A percentile compares a stretch with the other conserved stretches of the same genome.
Evolutionary conservation across 306 rosid genomes (phyloP).

Genomic region (Rubus idaeus): DNA sequence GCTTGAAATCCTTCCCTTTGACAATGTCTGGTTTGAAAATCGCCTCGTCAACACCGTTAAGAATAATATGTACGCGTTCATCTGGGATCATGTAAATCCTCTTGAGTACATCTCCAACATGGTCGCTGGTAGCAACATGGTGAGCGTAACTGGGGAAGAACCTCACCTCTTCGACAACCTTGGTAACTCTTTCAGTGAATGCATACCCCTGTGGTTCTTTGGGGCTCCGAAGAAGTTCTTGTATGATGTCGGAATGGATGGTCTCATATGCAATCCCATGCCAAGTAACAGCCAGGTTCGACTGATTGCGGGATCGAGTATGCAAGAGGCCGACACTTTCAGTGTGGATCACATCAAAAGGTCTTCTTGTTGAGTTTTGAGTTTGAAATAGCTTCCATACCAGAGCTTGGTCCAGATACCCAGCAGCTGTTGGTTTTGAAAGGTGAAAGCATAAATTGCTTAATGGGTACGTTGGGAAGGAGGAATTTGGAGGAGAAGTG

Average conservation of each 20-base stretch:
- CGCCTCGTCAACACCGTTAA: conserved; percentile 69
- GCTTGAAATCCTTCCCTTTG: conserved; percentile 42
- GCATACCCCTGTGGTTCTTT: conserved; percentile 45
- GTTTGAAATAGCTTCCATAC: conserved; percentile 65
- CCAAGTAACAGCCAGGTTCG: conserved; percentile 62
- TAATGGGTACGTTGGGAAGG: conserved; percentile 26
- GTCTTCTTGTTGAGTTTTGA: conserved; percentile 48
- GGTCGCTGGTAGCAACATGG: conserved; percentile 76
- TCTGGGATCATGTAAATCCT: conserved; percentile 72
- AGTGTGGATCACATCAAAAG: conserved; percentile 63
- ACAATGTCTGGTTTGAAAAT: conserved; percentile 53
- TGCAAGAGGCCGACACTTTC: conserved; percentile 68
- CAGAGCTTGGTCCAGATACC: conserved; percentile 61
- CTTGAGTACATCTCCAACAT: conserved; percentile 63
- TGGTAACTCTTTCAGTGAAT: conserved; percentile 43
- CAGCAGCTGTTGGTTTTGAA: conserved; percentile 62
- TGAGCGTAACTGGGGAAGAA: conserved; percentile 64
- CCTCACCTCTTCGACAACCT: conserved; percentile 55
- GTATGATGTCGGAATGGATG: conserved; percentile 45
- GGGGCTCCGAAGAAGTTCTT: conserved; percentile 37
- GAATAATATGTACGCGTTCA: conserved; percentile 63
- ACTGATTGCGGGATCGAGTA: conserved; percentile 40
- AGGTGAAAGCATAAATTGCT: conserved; percentile 54
- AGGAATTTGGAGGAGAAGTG: conserved; percentile 35
- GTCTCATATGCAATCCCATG: conserved; percentile 60